A percentile compares a stretch with the other conserved stretches of the same genome.
Conservation (phyloP, 2,329 filamentous ascomycete genomes). For the Pestalotiopsis sp. region DNA sequence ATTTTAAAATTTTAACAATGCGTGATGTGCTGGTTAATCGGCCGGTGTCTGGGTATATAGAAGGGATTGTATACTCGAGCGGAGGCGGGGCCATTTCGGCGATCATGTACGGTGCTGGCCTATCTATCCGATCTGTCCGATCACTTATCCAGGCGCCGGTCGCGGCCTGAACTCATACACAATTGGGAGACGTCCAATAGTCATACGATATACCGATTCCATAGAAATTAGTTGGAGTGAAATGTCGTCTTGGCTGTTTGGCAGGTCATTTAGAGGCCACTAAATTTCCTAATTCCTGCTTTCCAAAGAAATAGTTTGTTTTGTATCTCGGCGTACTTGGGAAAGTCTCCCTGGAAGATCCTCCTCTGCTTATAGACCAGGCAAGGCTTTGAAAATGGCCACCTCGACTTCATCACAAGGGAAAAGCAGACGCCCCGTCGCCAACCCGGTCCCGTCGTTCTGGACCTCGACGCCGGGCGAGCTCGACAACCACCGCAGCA, state of each 20-base stretch:
- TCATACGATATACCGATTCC: background rate
- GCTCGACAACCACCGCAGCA: conserved; percentile 52
- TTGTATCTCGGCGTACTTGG: too few relatives aligned
- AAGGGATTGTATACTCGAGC: background rate
- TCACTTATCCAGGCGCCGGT: background rate
- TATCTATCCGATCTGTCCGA: background rate
- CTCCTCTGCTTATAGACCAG: too few relatives aligned
- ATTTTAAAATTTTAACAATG: too few relatives aligned
- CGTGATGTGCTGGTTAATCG: too few relatives aligned
- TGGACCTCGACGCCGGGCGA: conserved; percentile 56
- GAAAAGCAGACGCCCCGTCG: conserved; percentile 13
- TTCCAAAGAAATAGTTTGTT: too few relatives aligned
- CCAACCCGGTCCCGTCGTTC: conserved; percentile 45
- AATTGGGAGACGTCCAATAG: background rate
- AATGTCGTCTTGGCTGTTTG: too few relatives aligned
- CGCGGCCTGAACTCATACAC: background rate
- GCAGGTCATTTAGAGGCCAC: too few relatives aligned
- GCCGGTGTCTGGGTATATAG: background rate
- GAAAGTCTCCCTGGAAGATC: too few relatives aligned
- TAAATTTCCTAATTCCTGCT: too few relatives aligned
- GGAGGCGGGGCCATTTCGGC: background rate
- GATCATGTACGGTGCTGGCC: background rate
- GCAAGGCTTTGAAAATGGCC: too few relatives aligned
- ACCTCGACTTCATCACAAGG: background rate
- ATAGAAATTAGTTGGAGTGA: background rate